Evolutionary conservation across 768 basidiomycete species (phyloP).

Genomic region (Gloeopeniophorella convolvens): DNA sequence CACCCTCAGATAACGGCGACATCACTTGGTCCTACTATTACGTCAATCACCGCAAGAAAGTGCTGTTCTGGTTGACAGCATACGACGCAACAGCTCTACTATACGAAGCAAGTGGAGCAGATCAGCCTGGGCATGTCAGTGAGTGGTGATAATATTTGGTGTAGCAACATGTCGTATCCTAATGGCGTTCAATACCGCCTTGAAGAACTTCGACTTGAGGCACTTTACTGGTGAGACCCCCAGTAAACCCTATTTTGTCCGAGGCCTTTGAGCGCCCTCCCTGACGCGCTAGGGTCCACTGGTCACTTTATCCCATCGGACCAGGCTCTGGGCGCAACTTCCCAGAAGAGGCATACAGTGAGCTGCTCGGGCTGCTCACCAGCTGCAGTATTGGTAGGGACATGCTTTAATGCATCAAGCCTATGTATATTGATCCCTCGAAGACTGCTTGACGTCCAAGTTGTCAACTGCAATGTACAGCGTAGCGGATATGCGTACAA

Average conservation of each 20-base stretch:
- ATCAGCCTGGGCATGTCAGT: conserved; percentile 3
- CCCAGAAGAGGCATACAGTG: neutral
- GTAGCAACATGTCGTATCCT: no score
- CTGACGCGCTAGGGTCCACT: conserved; percentile 8
- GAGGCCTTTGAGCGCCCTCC: no score
- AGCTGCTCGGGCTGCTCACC: neutral
- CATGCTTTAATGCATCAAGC: neutral
- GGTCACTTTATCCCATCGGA: conserved; percentile 13
- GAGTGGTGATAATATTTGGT: no score
- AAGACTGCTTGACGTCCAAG: conserved; percentile 10
- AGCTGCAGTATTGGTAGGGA: conserved; percentile 7
- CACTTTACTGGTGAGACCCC: conserved; percentile 5
- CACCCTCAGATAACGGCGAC: conserved; percentile 30
- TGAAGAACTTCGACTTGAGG: conserved; percentile 3
- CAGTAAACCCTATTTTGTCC: neutral
- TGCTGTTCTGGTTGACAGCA: conserved; percentile 48
- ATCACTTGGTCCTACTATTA: conserved; percentile 40
- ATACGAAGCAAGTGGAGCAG: conserved; percentile 15
- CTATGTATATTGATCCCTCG: neutral
- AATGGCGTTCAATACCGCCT: no score
- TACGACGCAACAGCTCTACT: conserved; percentile 33
- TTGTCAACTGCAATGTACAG: conserved; percentile 7
- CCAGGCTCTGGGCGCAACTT: neutral
- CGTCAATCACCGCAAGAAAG: conserved; percentile 38
- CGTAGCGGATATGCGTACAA: conserved; percentile 1